phyloP scores from a whole-genome alignment of 371 early-diverging fungal genomes.

The Umbelopsis sp. region DNA sequence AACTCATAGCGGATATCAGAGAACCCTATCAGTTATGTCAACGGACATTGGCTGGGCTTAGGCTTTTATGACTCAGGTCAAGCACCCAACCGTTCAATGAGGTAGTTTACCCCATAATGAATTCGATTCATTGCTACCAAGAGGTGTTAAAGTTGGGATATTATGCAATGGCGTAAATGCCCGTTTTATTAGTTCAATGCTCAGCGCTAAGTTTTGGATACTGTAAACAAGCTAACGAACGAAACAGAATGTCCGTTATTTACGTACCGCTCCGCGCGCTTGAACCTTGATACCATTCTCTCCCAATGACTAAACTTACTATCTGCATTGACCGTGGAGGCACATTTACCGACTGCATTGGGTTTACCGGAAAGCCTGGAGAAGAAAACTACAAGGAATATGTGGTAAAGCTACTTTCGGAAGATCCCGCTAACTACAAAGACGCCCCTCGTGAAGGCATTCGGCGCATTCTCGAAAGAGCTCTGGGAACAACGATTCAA shows the following conservation, averaged over 20 bases:
- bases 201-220: no score
- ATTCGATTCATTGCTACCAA: no score
- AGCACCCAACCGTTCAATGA: no score
- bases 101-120: no score
- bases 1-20: no score
- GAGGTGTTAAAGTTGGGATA: no score
- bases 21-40: no score
- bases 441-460: conserved; percentile 97
- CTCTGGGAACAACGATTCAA: conserved; percentile 73
- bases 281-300: not conserved
- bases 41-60: no score
- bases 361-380: conserved; percentile 61
- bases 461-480: conserved; percentile 84
- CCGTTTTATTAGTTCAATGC: no score
- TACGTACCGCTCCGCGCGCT: not conserved
- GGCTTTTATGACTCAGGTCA: no score
- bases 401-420: conserved; percentile 86
- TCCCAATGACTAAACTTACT: conserved; percentile 34
- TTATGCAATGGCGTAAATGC: no score
- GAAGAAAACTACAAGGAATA: conserved; percentile 53
- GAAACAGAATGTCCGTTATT: not conserved
- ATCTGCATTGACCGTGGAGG: conserved; percentile 89
- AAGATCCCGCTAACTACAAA: conserved; percentile 89
- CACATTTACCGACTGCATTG: conserved; percentile 89
- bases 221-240: no score